Evolutionary conservation across 768 basidiomycete species (phyloP).

Genomic region (Lactarius akahatsu): DNA sequence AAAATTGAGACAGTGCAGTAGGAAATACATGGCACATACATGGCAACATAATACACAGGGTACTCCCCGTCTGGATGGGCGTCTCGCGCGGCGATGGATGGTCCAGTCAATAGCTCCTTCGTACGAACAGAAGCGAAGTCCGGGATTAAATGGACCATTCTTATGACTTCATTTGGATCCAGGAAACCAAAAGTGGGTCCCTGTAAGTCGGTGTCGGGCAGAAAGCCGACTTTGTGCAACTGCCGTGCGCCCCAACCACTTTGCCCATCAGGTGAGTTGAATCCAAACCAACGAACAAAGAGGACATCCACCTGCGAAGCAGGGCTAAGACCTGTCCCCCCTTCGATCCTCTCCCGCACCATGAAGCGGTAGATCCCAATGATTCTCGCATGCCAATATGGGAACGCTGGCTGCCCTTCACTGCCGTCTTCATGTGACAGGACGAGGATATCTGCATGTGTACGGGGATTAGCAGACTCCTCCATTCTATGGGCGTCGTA

Average conservation of each 20-base stretch:
- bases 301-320: constrained; percentile 5
- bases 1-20: no score
- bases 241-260: constrained; percentile 16
- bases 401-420: constrained; percentile 16
- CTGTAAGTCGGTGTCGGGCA: constrained; percentile 18
- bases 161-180: constrained; percentile 33
- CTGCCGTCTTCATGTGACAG: constrained; percentile 23
- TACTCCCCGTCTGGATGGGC: constrained; percentile 27
- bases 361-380: constrained; percentile 34
- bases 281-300: constrained; percentile 14
- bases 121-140: constrained; percentile 32
- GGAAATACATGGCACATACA: constrained; percentile 28
- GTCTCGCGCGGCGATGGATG: neutral
- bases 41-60: constrained; percentile 31
- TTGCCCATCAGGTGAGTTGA: neutral
- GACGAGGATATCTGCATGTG: constrained; percentile 34
- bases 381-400: constrained; percentile 36
- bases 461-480: neutral
- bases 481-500: neutral
- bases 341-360: constrained; percentile 23
- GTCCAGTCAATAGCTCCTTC: neutral
- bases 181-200: constrained; percentile 35
- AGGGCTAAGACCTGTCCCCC: constrained; percentile 38
- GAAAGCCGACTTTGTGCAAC: constrained; percentile 33
- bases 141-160: constrained; percentile 35